Evolutionary conservation across 2,329 filamentous ascomycete genomes (phyloP).

Genomic region (Fusarium sp.): DNA sequence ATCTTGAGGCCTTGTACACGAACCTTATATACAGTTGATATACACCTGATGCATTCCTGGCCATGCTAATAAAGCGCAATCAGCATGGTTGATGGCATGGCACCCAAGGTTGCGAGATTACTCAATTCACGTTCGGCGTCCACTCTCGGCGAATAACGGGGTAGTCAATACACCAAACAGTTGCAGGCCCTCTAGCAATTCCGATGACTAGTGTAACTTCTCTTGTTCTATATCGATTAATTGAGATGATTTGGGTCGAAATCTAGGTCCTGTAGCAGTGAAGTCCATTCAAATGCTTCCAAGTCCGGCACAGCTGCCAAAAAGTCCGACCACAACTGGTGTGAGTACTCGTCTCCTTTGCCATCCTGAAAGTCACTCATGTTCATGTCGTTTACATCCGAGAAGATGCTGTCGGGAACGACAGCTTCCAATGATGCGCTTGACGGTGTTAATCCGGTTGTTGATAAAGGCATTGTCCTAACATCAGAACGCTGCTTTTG

Average conservation of each 20-base stretch:
- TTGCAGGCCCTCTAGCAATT: too few relatives aligned
- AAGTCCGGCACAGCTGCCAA: conserved; percentile 10
- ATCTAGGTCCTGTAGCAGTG: background rate
- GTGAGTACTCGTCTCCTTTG: background rate
- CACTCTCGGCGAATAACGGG: too few relatives aligned
- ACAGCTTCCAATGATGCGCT: background rate
- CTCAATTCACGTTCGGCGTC: too few relatives aligned
- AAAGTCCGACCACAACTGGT: conserved; percentile 20
- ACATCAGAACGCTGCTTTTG: background rate
- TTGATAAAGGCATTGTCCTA: too few relatives aligned
- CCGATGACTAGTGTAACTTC: too few relatives aligned
- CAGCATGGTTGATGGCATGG: too few relatives aligned
- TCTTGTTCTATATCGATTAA: background rate
- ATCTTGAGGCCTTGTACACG: too few relatives aligned
- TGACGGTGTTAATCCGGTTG: background rate
- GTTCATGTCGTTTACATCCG: background rate
- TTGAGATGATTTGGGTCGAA: conserved; percentile 1
- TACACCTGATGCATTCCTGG: too few relatives aligned
- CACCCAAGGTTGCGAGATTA: too few relatives aligned
- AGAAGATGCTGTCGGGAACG: background rate
- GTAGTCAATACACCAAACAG: too few relatives aligned
- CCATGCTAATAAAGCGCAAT: too few relatives aligned
- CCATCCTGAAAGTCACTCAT: background rate
- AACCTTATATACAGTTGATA: too few relatives aligned
- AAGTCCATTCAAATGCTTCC: conserved; percentile 11